Conservation (phyloP, 495 filamentous ascomycete species). For the Jackrogersella multiformis region DNA sequence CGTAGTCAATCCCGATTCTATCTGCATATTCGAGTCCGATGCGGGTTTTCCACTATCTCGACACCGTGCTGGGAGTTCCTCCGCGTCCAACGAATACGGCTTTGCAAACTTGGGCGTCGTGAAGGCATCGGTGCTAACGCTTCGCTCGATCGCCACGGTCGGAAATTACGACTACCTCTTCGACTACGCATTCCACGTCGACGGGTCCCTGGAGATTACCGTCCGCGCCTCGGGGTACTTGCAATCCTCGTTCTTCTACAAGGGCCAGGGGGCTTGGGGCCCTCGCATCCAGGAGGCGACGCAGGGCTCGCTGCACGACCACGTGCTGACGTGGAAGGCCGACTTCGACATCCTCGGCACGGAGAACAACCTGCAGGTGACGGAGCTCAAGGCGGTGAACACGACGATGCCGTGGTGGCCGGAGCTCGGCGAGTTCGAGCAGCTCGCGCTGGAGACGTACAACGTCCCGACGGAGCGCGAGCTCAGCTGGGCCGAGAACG, state of each 20-base stretch:
- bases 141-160: conserved; percentile 59
- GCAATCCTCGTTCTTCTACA: conserved; percentile 60
- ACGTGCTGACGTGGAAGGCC: conserved; percentile 63
- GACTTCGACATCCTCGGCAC: conserved; percentile 63
- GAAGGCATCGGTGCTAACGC: conserved; percentile 56
- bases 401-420: conserved; percentile 61
- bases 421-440: conserved; percentile 55
- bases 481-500: conserved; percentile 61
- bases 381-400: conserved; percentile 52
- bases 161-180: conserved; percentile 65
- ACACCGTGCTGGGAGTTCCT: conserved; percentile 50
- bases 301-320: conserved; percentile 61
- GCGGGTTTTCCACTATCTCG: conserved; percentile 58
- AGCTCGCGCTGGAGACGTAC: conserved; percentile 56
- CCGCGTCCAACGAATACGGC: conserved; percentile 41
- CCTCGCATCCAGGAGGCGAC: conserved; percentile 59
- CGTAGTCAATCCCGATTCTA: conserved; percentile 49
- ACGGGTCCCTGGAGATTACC: conserved; percentile 63
- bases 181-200: conserved; percentile 63
- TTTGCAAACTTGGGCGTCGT: conserved; percentile 53
- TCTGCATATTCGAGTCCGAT: conserved; percentile 65
- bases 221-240: conserved; percentile 69
- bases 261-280: conserved; percentile 56
- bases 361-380: conserved; percentile 58
- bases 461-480: conserved; percentile 55